Conservation (phyloP, 2,329 filamentous ascomycete species). For the Calonectria pteridis region DNA sequence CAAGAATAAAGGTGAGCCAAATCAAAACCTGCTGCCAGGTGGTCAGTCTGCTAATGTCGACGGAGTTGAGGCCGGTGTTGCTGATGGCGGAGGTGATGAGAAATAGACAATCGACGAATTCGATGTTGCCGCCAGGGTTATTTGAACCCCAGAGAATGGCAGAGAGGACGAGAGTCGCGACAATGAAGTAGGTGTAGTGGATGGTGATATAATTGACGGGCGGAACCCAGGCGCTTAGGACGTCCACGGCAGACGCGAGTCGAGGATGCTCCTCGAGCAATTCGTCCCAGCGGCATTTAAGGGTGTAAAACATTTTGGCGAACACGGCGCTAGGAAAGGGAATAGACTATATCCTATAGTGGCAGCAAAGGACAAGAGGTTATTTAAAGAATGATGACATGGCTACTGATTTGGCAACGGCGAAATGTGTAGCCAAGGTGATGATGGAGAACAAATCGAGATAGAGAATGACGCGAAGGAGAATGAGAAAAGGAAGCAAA, state of each 20-base stretch:
- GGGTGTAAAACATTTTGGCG: conserved; percentile 35
- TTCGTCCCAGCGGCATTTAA: conserved; percentile 38
- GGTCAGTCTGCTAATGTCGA: conserved; percentile 73
- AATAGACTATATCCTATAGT: not conserved
- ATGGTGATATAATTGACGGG: conserved; percentile 72
- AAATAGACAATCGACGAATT: conserved; percentile 76
- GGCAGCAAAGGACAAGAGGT: conserved; percentile 3
- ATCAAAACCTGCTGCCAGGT: conserved; percentile 77
- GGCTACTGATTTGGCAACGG: conserved; percentile 1
- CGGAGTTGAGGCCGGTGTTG: conserved; percentile 75
- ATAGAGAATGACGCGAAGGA: not conserved
- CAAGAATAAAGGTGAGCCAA: conserved; percentile 74
- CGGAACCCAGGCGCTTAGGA: conserved; percentile 45
- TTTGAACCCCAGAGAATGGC: conserved; percentile 72
- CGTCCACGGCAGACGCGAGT: conserved; percentile 20
- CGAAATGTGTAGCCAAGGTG: not conserved
- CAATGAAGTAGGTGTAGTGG: conserved; percentile 76
- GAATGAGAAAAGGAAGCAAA: not conserved
- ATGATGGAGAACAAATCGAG: not conserved
- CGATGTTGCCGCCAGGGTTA: conserved; percentile 62
- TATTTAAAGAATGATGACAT: conserved; percentile 37
- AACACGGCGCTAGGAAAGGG: not conserved
- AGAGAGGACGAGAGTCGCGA: conserved; percentile 66
- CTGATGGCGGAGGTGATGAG: conserved; percentile 76
- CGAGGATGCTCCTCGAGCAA: conserved; percentile 38